Evolutionary conservation across 441 rosid genomes (phyloP).

Genomic region (Bruguiera hainesii): DNA sequence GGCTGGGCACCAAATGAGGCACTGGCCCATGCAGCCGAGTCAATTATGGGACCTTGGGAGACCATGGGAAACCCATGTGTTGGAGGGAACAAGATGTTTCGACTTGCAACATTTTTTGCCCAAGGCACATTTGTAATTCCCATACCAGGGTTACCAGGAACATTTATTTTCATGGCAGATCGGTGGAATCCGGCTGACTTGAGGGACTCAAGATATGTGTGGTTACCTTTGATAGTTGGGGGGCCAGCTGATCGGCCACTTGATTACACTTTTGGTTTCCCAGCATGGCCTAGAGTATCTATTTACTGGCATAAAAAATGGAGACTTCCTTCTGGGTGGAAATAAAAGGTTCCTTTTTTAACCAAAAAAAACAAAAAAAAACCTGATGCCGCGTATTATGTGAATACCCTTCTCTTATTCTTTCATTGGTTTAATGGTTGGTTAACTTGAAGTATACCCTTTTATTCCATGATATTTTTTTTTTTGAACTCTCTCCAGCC

Average conservation of each 20-base stretch:
- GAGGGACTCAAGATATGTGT: conserved; percentile 81
- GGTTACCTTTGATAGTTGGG: conserved; percentile 79
- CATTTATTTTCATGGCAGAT: conserved; percentile 86
- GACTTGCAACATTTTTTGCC: conserved; percentile 68
- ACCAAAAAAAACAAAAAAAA: neutral
- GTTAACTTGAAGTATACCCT: too few species aligned
- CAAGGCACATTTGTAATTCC: conserved; percentile 86
- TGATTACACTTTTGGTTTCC: conserved; percentile 69
- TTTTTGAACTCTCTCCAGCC: neutral
- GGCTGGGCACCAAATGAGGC: conserved; percentile 99
- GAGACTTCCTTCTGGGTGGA: conserved; percentile 52
- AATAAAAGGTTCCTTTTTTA: conserved; percentile 16
- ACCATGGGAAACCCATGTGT: conserved; percentile 81
- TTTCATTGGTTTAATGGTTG: conserved; percentile 11
- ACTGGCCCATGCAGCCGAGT: conserved; percentile 75
- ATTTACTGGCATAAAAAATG: conserved; percentile 91
- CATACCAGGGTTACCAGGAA: conserved; percentile 54
- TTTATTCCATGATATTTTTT: too few species aligned
- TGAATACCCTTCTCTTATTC: conserved; percentile 19
- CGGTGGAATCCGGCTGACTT: conserved; percentile 89
- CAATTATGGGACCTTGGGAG: conserved; percentile 94
- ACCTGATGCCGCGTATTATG: conserved; percentile 17
- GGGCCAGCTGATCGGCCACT: conserved; percentile 81
- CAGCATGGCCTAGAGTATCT: conserved; percentile 80
- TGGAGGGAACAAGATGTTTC: conserved; percentile 71